These are phyloP conservation scores for Pleurozium schreberi DNA, from an alignment of 225 moss, liverwort and hornwort species.

Conservation along the genomic window DNA sequence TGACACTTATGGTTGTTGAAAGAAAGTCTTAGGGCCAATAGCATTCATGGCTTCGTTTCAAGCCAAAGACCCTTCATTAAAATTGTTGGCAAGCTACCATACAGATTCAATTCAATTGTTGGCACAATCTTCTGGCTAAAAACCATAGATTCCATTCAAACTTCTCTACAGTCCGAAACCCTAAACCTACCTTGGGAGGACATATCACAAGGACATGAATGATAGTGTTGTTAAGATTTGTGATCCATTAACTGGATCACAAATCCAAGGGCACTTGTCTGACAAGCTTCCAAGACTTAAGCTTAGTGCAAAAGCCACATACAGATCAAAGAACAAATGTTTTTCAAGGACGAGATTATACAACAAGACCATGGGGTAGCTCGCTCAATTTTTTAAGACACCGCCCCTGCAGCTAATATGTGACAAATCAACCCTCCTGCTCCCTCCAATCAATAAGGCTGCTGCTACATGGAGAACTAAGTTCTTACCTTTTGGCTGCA, in stretches of 20 bases:
- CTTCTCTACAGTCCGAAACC: background rate
- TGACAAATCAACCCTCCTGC: background rate
- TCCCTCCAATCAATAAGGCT: slow-evolving; percentile 3
- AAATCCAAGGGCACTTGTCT: background rate
- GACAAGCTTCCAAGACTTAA: background rate
- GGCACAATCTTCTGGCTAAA: background rate
- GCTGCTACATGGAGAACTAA: background rate
- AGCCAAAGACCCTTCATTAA: background rate
- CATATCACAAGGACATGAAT: background rate
- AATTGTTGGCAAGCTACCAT: background rate
- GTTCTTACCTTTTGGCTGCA: background rate
- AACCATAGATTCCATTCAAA: background rate
- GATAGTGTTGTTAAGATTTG: background rate
- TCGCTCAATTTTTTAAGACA: background rate
- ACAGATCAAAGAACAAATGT: slow-evolving; percentile 8
- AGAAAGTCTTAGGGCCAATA: no score
- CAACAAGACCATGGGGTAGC: slow-evolving; percentile 3
- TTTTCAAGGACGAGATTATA: background rate
- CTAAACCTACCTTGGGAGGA: background rate
- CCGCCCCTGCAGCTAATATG: background rate
- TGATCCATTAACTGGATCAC: background rate
- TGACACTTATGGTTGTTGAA: background rate
- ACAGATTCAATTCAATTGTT: background rate
- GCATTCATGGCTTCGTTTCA: background rate
- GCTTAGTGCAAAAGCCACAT: background rate